Percentiles rank a stretch among this genome's conserved stretches.
These are phyloP conservation scores for Platismatia glauca DNA, from an alignment of 495 filamentous ascomycete genomes.

Conservation along the genomic window DNA sequence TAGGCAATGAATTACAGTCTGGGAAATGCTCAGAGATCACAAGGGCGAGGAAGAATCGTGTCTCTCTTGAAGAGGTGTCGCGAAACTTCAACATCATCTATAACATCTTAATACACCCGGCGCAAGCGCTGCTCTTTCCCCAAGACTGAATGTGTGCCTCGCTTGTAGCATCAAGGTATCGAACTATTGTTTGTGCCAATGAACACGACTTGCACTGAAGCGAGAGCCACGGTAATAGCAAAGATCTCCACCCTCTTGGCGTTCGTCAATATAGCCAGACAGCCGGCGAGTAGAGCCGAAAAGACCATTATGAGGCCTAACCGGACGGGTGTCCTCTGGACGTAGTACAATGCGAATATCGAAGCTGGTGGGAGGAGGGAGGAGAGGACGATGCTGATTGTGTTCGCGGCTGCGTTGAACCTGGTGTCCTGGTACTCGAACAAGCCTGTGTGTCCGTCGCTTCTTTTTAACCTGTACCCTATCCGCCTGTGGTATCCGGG, in stretches of 20 bases:
- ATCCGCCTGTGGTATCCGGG: conserved; percentile 6
- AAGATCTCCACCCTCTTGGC: conserved; percentile 30
- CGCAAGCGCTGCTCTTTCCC: no score
- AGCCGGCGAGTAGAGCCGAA: conserved; percentile 25
- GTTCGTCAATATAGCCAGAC: conserved; percentile 26
- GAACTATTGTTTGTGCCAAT: conserved; percentile 9
- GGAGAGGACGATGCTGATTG: conserved; percentile 27
- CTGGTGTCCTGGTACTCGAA: conserved; percentile 2
- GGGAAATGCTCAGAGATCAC: no score
- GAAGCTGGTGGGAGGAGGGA: conserved; percentile 29
- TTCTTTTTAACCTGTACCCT: conserved; percentile 6
- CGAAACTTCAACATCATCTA: no score
- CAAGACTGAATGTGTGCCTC: not conserved
- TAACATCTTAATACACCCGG: no score
- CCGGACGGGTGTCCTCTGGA: conserved; percentile 20
- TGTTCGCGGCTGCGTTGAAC: conserved; percentile 12
- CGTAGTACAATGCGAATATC: conserved; percentile 30
- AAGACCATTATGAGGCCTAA: conserved; percentile 30
- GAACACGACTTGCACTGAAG: conserved; percentile 11
- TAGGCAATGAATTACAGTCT: no score
- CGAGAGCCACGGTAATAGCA: conserved; percentile 29
- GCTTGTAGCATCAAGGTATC: not conserved
- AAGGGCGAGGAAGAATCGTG: no score
- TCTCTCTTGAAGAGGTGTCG: no score
- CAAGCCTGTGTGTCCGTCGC: not conserved